Conservation (phyloP, 73 alveolate genomes). For the Paramecium sexaurelia region DNA sequence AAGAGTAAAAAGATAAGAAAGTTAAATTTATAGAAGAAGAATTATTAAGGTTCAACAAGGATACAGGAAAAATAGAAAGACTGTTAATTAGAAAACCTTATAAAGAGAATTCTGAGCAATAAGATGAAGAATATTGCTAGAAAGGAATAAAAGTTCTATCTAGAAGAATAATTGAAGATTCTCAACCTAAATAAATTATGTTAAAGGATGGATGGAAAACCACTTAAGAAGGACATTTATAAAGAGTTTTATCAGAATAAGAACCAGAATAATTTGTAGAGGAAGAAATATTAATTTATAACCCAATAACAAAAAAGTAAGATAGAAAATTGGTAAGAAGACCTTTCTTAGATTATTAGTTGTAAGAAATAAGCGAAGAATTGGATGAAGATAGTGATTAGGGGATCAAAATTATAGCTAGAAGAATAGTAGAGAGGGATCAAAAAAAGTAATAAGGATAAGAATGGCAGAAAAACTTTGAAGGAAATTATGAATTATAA, state of each 20-base stretch:
- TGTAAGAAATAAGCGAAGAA: neutral
- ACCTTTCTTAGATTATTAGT: neutral
- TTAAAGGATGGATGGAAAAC: neutral
- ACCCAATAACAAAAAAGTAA: neutral
- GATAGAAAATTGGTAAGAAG: neutral
- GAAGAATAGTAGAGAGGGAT: neutral
- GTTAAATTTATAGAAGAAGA: neutral
- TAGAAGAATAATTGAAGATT: neutral
- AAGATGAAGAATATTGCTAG: neutral
- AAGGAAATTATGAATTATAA: neutral
- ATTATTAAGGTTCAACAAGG: neutral
- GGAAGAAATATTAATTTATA: neutral
- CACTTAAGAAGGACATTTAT: neutral
- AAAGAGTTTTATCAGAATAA: neutral
- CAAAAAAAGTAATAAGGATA: neutral
- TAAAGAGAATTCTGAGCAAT: neutral
- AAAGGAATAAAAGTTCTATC: neutral
- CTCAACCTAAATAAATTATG: neutral
- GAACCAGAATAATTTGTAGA: conserved; percentile 14
- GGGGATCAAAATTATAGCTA: neutral
- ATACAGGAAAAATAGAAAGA: neutral
- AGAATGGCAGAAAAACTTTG: neutral
- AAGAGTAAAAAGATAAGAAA: neutral
- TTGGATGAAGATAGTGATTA: neutral
- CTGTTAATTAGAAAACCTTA: neutral